A percentile compares a stretch with the other conserved stretches of the same genome.
phyloP scores from a whole-genome alignment of 2,329 filamentous ascomycete genomes.

The Chrysoporthe cubensis region DNA sequence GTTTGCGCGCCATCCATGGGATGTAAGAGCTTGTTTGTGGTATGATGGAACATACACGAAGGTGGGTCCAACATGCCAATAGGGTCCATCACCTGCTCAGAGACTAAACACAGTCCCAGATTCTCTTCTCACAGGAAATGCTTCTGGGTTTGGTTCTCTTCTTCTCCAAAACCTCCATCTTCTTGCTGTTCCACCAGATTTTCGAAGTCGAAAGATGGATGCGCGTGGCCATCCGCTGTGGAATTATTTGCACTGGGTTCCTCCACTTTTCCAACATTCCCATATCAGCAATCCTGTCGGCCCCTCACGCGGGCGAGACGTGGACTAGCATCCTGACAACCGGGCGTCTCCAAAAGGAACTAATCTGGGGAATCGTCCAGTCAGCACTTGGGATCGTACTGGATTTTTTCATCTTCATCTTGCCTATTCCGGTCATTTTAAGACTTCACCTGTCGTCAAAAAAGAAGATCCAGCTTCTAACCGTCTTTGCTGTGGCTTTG shows the following conservation, averaged over 20 bases:
- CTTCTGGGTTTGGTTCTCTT: neutral
- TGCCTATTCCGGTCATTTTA: neutral
- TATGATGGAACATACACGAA: no score
- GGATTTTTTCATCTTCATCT: slow-evolving; percentile 5
- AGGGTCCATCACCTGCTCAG: no score
- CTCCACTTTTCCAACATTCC: slow-evolving; percentile 1
- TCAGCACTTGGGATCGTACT: neutral
- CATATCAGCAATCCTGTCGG: slow-evolving; percentile 3
- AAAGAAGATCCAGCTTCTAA: neutral
- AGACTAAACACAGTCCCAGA: no score
- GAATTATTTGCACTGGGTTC: neutral
- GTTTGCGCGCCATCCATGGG: no score
- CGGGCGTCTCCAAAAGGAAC: neutral
- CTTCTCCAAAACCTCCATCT: neutral
- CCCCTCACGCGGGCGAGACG: neutral
- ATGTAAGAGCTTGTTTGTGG: no score
- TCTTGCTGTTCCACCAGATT: neutral
- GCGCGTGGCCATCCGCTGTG: neutral
- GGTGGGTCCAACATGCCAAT: no score
- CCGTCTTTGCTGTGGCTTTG: slow-evolving; percentile 2
- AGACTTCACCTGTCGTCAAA: neutral
- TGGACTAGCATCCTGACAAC: slow-evolving; percentile 3
- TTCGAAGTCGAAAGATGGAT: slow-evolving; percentile 7
- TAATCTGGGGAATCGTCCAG: neutral
- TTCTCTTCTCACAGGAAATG: no score